A percentile compares a stretch with the other conserved stretches of the same genome.
These are phyloP conservation scores for Sugiyamaella mastotermitis DNA, from an alignment of 805 yeast genomes.

Conservation along the genomic window DNA sequence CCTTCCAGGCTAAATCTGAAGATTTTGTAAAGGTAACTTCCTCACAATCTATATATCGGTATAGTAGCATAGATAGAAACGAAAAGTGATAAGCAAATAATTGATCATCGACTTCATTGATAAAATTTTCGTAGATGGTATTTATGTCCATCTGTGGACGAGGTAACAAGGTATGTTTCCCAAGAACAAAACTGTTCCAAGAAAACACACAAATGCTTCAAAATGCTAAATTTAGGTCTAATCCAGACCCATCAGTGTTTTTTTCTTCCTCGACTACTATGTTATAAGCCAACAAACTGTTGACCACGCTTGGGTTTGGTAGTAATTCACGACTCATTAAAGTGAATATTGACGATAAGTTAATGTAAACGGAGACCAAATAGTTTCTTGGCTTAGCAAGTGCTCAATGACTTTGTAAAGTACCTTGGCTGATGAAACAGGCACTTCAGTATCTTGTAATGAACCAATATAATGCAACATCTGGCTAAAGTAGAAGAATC, in stretches of 20 bases:
- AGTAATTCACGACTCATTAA: slow-evolving; percentile 4
- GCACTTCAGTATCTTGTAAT: slow-evolving; percentile 6
- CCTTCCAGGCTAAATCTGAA: slow-evolving; percentile 3
- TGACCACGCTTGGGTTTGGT: background rate
- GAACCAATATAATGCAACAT: slow-evolving; percentile 13
- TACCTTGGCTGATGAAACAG: slow-evolving; percentile 7
- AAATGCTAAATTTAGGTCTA: slow-evolving; percentile 1
- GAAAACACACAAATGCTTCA: slow-evolving; percentile 9
- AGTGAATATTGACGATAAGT: slow-evolving; percentile 8
- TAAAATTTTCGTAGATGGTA: background rate
- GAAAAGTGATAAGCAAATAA: slow-evolving; percentile 13
- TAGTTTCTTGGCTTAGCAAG: slow-evolving; percentile 6
- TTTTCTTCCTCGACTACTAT: background rate
- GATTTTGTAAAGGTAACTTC: background rate
- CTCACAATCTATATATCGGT: slow-evolving; percentile 2
- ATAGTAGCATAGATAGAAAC: slow-evolving; percentile 9
- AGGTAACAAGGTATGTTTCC: background rate
- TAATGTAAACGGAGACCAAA: slow-evolving; percentile 8
- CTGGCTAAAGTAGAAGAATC: slow-evolving; percentile 6
- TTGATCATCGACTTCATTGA: slow-evolving; percentile 6
- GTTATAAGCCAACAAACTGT: background rate
- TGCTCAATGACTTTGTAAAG: slow-evolving; percentile 8
- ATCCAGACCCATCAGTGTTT: background rate
- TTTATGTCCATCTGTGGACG: slow-evolving; percentile 3
- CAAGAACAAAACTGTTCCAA: slow-evolving; percentile 10